Evolutionary conservation across 148 eudicot genomes (phyloP), one percentile per base, ranked within the genome.

Genomic region (Dianthus caryophyllus): DNA sequence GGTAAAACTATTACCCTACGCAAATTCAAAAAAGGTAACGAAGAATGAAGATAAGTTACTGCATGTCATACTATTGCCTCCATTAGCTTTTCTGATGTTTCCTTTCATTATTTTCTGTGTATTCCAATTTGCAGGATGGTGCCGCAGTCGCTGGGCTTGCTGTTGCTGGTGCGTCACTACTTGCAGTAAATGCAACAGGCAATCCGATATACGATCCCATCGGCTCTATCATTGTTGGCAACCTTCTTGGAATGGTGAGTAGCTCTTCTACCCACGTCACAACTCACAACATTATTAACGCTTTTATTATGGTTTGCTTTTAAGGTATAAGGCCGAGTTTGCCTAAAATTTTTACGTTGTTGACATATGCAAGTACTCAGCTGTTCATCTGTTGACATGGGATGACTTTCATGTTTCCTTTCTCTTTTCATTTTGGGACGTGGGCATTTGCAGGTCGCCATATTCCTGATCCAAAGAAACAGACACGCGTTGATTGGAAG

Each of bases 401-500:
- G 38, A 48, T 31, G 18, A 58, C 16, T 64, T 15, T 64, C 33
- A 17, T 49, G 71, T 54, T 20, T 8, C 16, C 15, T 46, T 66
- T 67, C 33, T 44, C 49, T 64, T 0, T 2, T 8, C 16, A 24
- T 5, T 6, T 22, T 58, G 54, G n/a, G n/a, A n/a, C n/a, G 43
- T 5, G 64, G 53, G 20, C 15, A 52, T 67, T n/a, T 78, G 79
- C 92, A 94, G 99, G 99, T 94, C 38, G 97, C 97, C 67, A 84
- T 94, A 77, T 94, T 94, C 79, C 83, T 94, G 70, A 94, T 94
- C 68, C 99, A 94, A 73, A 86, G 97, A 73, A 94, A 94, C 74
- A 95, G 97, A 17, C 99, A 94, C 79, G 99, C 97, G 61, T 75
- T 94, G 82, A 90, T 94, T 83, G 99, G 99, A 30, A 84, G 98